Conservation (phyloP, 345 rosid genomes). For the Stellera chamaejasme region DNA sequence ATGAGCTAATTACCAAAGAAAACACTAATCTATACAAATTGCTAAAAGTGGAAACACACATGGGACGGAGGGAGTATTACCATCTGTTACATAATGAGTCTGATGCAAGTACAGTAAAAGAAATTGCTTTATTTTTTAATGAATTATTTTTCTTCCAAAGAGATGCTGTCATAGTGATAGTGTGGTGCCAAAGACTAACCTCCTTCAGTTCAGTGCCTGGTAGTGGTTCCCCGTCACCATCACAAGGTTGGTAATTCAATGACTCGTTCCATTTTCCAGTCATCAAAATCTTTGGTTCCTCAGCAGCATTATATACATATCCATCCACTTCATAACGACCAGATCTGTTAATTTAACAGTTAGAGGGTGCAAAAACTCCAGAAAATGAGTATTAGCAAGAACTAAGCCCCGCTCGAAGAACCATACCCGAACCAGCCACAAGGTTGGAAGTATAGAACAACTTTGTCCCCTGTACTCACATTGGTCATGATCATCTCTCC, state of each 20-base stretch:
- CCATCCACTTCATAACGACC: slow-evolving; percentile 91
- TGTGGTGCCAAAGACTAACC: slow-evolving; percentile 23
- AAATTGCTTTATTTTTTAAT: background rate
- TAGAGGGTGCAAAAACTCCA: background rate
- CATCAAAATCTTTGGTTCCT: slow-evolving; percentile 83
- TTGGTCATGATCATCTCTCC: slow-evolving; percentile 83
- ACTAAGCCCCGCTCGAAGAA: background rate
- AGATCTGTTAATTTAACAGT: slow-evolving; percentile 37
- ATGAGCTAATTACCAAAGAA: too few relatives aligned
- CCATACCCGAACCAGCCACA: slow-evolving; percentile 82
- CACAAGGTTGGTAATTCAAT: slow-evolving; percentile 76
- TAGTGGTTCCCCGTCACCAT: slow-evolving; percentile 69
- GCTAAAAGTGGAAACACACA: too few relatives aligned
- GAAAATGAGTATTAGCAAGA: background rate
- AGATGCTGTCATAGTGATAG: background rate
- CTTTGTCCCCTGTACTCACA: slow-evolving; percentile 70
- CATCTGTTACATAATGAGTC: too few relatives aligned
- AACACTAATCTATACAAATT: too few relatives aligned
- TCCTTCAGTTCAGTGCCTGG: slow-evolving; percentile 72
- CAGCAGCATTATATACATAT: slow-evolving; percentile 62
- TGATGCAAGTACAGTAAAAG: background rate
- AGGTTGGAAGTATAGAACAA: slow-evolving; percentile 69
- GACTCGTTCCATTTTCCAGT: slow-evolving; percentile 82
- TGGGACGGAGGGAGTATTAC: too few relatives aligned
- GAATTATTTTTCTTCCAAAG: background rate